Conservation (phyloP, 2,329 filamentous ascomycete genomes). For the Paecilomyces fulvus region DNA sequence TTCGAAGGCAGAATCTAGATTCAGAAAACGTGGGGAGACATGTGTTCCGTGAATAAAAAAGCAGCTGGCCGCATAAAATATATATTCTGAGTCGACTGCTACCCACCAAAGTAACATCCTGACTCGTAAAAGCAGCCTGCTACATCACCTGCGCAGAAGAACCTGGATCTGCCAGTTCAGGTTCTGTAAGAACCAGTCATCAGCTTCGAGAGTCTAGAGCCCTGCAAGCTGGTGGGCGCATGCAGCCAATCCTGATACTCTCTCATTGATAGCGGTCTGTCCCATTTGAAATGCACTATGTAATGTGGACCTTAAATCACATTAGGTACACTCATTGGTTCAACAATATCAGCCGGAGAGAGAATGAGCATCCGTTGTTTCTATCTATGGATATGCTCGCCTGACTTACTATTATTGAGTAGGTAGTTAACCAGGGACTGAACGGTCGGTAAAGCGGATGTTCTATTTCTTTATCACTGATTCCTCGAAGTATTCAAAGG, state of each 20-base stretch:
- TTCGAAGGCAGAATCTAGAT: too few species aligned
- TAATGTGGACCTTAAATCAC: not conserved
- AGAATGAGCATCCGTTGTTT: not conserved
- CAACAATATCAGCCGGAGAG: not conserved
- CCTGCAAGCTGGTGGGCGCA: not conserved
- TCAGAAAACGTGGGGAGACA: not conserved
- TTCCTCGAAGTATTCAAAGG: not conserved
- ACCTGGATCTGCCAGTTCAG: not conserved
- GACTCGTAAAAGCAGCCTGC: not conserved
- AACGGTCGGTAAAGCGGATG: not conserved
- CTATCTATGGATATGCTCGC: not conserved
- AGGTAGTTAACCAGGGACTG: too few species aligned
- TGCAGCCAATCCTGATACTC: not conserved
- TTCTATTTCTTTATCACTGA: not conserved
- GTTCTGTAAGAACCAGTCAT: not conserved
- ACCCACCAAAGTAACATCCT: not conserved
- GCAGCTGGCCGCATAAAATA: not conserved
- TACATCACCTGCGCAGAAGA: not conserved
- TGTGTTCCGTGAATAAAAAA: not conserved
- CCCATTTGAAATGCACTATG: not conserved
- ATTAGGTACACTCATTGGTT: not conserved
- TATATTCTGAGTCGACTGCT: not conserved
- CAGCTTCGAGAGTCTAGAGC: not conserved
- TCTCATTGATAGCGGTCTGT: not conserved
- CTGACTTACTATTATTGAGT: not conserved